phyloP scores from a whole-genome alignment of 78 protist genomes.

The Anaeramoeba ignava region DNA sequence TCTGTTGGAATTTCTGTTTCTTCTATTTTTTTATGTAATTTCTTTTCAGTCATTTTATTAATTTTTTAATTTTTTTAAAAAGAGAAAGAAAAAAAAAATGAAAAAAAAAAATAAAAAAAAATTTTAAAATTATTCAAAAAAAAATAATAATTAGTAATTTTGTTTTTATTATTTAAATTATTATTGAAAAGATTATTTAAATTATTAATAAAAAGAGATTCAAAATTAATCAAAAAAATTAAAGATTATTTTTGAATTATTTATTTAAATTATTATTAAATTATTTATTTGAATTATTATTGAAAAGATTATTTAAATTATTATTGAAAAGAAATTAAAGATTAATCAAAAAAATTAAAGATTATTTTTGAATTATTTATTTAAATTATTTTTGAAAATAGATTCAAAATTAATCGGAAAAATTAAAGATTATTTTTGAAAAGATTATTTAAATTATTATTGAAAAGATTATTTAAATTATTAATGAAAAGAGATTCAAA shows the following conservation, averaged over 20 bases:
- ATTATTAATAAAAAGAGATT: too few species aligned
- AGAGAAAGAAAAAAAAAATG: too few species aligned
- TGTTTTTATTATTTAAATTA: too few species aligned
- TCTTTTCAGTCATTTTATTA: neutral
- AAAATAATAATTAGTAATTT: too few species aligned
- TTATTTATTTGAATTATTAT: neutral
- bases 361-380: neutral
- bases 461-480: slow-evolving; percentile 1
- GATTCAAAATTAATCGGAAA: neutral
- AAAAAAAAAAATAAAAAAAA: too few species aligned
- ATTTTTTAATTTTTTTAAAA: neutral
- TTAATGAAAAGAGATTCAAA: slow-evolving; percentile 3
- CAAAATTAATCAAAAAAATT: too few species aligned
- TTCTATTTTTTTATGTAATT: neutral
- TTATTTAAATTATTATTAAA: too few species aligned
- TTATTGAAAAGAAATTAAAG: neutral
- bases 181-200: too few species aligned
- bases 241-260: too few species aligned
- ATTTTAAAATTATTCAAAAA: too few species aligned
- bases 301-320: neutral
- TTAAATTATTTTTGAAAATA: neutral
- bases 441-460: neutral
- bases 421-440: neutral
- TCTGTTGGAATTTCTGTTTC: neutral
- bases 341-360: slow-evolving; percentile 1